These are phyloP conservation scores for Pythium utonaiense DNA, from an alignment of 352 stramenopile genomes.

Conservation along the genomic window DNA sequence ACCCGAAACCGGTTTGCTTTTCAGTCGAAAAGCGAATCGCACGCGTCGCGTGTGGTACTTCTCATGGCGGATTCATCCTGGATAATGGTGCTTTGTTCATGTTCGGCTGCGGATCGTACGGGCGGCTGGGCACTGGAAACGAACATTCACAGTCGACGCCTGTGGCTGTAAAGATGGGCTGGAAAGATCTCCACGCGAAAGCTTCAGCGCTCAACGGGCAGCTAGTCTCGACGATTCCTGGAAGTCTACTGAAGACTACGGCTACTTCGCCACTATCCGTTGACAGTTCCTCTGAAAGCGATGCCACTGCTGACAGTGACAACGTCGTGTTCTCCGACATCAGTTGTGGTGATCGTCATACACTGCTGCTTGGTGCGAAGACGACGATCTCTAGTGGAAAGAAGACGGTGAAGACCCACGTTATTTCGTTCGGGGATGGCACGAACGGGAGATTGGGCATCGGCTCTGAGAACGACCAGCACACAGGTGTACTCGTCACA, in stretches of 20 bases:
- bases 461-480: conserved; percentile 46
- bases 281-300: conserved; percentile 18
- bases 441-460: conserved; percentile 64
- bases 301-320: conserved; percentile 12
- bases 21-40: conserved; percentile 32
- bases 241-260: neutral
- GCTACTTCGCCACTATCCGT: neutral
- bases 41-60: conserved; percentile 46
- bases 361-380: conserved; percentile 34
- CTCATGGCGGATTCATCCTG: conserved; percentile 59
- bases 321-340: conserved; percentile 53
- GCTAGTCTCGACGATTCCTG: conserved; percentile 13
- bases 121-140: conserved; percentile 43
- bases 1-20: conserved; percentile 30
- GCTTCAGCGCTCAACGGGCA: neutral
- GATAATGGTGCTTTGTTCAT: conserved; percentile 58
- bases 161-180: conserved; percentile 36
- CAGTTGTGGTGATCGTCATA: conserved; percentile 70
- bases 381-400: neutral
- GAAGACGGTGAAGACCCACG: conserved; percentile 27
- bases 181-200: conserved; percentile 29
- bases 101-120: conserved; percentile 65
- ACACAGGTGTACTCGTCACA: conserved; percentile 37
- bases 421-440: conserved; percentile 66
- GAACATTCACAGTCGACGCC: conserved; percentile 23